Conservation (phyloP, 176 grass and related monocot genomes). For the Hsuehochloa calcarea region DNA sequence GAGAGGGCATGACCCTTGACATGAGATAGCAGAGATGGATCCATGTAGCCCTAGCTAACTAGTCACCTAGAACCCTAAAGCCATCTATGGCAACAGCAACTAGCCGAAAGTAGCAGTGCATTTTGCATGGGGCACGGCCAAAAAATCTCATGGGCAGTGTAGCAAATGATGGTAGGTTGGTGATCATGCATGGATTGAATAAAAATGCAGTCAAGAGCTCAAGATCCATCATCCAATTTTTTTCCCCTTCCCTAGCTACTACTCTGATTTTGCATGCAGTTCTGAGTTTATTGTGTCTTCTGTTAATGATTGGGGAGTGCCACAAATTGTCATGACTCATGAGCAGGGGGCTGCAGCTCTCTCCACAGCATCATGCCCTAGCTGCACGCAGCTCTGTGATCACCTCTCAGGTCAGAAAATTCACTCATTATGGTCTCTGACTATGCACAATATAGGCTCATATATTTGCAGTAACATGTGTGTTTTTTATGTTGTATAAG, state of each 20-base stretch:
- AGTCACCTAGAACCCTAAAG: slow-evolving; percentile 17
- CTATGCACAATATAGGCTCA: neutral
- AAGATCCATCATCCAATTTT: neutral
- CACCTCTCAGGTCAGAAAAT: slow-evolving; percentile 5
- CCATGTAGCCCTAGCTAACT: slow-evolving; percentile 11
- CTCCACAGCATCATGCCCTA: slow-evolving; percentile 6
- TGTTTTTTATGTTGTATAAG: too few relatives aligned
- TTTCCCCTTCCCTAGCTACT: neutral
- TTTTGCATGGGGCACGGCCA: neutral
- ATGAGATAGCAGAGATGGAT: neutral
- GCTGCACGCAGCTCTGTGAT: neutral
- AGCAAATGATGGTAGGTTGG: neutral
- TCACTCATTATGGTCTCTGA: neutral
- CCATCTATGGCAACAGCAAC: slow-evolving; percentile 7
- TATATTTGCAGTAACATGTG: neutral
- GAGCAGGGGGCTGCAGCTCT: neutral
- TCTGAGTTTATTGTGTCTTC: slow-evolving; percentile 31
- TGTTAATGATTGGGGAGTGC: slow-evolving; percentile 29
- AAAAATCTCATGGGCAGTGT: neutral
- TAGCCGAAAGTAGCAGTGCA: slow-evolving; percentile 3
- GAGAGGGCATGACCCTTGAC: slow-evolving; percentile 40
- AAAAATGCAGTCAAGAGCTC: neutral
- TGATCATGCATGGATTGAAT: neutral
- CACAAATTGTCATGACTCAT: slow-evolving; percentile 3
- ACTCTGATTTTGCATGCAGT: slow-evolving; percentile 26